phyloP scores from a whole-genome alignment of 495 filamentous ascomycete genomes.

The Cercophora sp. region DNA sequence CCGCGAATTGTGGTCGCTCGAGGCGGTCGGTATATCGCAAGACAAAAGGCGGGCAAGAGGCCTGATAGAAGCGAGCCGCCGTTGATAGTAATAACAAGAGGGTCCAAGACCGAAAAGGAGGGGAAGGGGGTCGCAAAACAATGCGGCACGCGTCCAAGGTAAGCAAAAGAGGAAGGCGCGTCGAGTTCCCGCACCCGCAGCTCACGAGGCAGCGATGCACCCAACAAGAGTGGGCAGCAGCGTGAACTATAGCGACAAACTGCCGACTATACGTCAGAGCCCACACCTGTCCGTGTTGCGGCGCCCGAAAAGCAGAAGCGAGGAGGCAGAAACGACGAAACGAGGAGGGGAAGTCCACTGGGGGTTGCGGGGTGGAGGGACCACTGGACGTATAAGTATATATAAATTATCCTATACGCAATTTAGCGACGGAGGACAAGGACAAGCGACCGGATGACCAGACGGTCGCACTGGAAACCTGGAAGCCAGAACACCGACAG shows the following conservation, averaged over 20 bases:
- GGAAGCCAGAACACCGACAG: not conserved
- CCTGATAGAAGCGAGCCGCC: not conserved
- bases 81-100: not conserved
- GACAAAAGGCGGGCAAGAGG: not conserved
- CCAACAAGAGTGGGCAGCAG: slow-evolving; percentile 20
- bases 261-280: slow-evolving; percentile 29
- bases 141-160: slow-evolving; percentile 19
- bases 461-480: not conserved
- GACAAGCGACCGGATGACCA: slow-evolving; percentile 1
- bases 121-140: not conserved
- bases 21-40: not conserved
- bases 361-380: slow-evolving; percentile 1
- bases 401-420: too few relatives aligned
- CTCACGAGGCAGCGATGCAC: slow-evolving; percentile 13
- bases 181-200: slow-evolving; percentile 18
- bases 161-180: slow-evolving; percentile 22
- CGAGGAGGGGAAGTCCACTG: slow-evolving; percentile 1
- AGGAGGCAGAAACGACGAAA: too few relatives aligned
- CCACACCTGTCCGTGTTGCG: slow-evolving; percentile 10
- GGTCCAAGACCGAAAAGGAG: not conserved
- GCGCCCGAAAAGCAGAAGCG: slow-evolving; percentile 4
- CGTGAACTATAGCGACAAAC: slow-evolving; percentile 21
- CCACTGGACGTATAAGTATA: slow-evolving; percentile 3
- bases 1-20: not conserved
- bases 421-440: too few relatives aligned